Evolutionary conservation across 768 basidiomycete species (phyloP).

Genomic region (Dentipellis sp.): DNA sequence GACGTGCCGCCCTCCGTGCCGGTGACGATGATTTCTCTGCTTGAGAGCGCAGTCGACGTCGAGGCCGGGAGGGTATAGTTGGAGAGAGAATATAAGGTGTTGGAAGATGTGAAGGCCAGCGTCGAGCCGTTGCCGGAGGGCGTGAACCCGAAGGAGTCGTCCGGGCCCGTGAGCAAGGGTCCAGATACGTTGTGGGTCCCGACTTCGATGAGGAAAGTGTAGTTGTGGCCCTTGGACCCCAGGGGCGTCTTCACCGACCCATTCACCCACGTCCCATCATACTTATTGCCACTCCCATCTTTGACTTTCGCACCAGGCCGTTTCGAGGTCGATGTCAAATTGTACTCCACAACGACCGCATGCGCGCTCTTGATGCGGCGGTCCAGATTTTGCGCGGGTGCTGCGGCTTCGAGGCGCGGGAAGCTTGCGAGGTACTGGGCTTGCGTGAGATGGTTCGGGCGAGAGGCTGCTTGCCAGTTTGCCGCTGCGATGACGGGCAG

Average conservation of each 20-base stretch:
- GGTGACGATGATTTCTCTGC: slow-evolving; percentile 11
- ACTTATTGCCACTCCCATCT: not conserved
- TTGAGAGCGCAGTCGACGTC: slow-evolving; percentile 4
- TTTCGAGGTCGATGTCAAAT: not conserved
- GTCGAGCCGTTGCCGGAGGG: slow-evolving; percentile 8
- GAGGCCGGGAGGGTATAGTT: not conserved
- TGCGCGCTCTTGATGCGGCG: not conserved
- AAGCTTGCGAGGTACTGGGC: slow-evolving; percentile 2
- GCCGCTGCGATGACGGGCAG: slow-evolving; percentile 18
- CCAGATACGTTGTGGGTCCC: slow-evolving; percentile 8
- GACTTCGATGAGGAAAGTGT: slow-evolving; percentile 15
- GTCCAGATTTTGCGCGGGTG: not conserved
- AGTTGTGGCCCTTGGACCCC: slow-evolving; percentile 17
- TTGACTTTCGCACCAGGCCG: not conserved
- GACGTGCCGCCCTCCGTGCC: slow-evolving; percentile 15
- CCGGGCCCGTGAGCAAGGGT: not conserved
- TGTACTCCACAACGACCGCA: not conserved
- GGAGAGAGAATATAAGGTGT: slow-evolving; percentile 15
- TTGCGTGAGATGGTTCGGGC: slow-evolving; percentile 18
- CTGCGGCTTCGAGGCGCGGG: not conserved
- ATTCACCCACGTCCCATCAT: not conserved
- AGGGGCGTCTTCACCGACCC: slow-evolving; percentile 15
- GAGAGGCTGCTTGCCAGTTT: slow-evolving; percentile 17
- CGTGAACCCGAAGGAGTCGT: slow-evolving; percentile 10
- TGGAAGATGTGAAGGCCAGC: slow-evolving; percentile 17